Base-by-base conservation (phyloP, 2,329 filamentous ascomycete species). In the Blastomyces parvus region DNA sequence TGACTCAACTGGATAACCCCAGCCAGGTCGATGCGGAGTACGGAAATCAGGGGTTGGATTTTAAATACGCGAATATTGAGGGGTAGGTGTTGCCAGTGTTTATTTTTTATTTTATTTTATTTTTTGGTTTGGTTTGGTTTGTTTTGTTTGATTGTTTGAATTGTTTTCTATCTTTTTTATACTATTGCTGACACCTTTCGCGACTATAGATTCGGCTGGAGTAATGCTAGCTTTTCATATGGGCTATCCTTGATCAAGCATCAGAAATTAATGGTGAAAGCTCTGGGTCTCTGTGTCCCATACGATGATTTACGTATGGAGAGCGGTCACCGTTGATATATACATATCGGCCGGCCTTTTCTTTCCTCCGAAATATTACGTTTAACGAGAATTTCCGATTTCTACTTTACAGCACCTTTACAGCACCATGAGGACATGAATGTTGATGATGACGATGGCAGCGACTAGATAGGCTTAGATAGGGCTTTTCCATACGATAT, bases 21-120 rank as follows among this genome's bases (percentile, higher is more conserved):
- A 90, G 94, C 74, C 86, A 87, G 66, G 90, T 95, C 7, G 88
- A 91, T 72, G 90, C 90, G 63, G 90, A 96, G 77, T 96, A 96
- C 71, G 90, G 90, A 6, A 96, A 95, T 75, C 91, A 95, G 74
- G 90, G 90, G 2, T 79, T 88, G 60, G 89, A 93, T 71, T 95
- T 96, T 79, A 92, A 91, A 48, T 59, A 59, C 48, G 58, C 58
- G 19, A 59, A 59, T 59, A 27, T 59, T 50, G 58, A 59, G 30
- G 58, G 58, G 58, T 59, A n/a, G 3, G 58, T n/a, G 14, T 46
- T 9, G 22, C n/a, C n/a, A 17, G 40, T 14, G 38, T 58, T 11
- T 14, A n/a, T n/a, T n/a, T n/a, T n/a, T n/a, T n/a, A n/a, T n/a
- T n/a, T n/a, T n/a, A n/a, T n/a, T n/a, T n/a, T n/a, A n/a, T n/a